Conservation (phyloP, 2,329 filamentous ascomycete genomes). For the Neoarthrinium moseri region DNA sequence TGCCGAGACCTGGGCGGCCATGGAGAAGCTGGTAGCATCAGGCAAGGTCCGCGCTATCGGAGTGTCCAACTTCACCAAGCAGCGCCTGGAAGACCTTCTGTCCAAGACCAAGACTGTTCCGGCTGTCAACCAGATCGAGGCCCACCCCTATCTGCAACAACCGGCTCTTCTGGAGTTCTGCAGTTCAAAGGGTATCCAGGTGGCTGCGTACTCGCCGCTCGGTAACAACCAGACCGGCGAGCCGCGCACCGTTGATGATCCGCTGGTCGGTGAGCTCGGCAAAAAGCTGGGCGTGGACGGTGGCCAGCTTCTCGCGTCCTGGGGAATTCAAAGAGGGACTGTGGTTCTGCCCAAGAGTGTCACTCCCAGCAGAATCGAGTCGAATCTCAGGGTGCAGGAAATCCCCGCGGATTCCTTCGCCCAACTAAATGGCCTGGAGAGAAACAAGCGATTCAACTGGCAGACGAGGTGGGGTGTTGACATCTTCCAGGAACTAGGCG, state of each 20-base stretch:
- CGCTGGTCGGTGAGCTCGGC: conserved; percentile 44
- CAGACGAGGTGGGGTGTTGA: conserved; percentile 40
- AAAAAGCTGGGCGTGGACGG: conserved; percentile 37
- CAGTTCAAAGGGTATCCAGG: conserved; percentile 45
- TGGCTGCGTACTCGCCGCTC: conserved; percentile 48
- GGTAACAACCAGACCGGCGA: conserved; percentile 50
- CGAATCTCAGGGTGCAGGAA: conserved; percentile 37
- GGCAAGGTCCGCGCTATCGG: conserved; percentile 58
- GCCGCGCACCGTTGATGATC: conserved; percentile 47
- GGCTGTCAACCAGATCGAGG: conserved; percentile 51
- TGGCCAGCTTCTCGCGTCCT: conserved; percentile 44
- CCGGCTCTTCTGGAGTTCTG: conserved; percentile 55
- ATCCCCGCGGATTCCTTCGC: conserved; percentile 34
- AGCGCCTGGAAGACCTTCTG: conserved; percentile 50
- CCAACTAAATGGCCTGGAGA: conserved; percentile 36
- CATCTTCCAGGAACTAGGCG: conserved; percentile 41
- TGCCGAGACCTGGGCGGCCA: conserved; percentile 12
- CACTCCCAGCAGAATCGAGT: conserved; percentile 38
- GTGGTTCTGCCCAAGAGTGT: conserved; percentile 45
- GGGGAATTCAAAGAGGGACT: conserved; percentile 43
- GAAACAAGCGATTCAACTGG: conserved; percentile 42
- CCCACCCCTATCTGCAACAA: conserved; percentile 57
- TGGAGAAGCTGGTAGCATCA: conserved; percentile 42
- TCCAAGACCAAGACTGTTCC: conserved; percentile 45
- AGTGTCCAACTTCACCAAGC: conserved; percentile 56